Percentiles rank a stretch among this genome's conserved stretches.
Evolutionary conservation across 2,329 filamentous ascomycete genomes (phyloP).

Genomic region (Epichloe baconii): DNA sequence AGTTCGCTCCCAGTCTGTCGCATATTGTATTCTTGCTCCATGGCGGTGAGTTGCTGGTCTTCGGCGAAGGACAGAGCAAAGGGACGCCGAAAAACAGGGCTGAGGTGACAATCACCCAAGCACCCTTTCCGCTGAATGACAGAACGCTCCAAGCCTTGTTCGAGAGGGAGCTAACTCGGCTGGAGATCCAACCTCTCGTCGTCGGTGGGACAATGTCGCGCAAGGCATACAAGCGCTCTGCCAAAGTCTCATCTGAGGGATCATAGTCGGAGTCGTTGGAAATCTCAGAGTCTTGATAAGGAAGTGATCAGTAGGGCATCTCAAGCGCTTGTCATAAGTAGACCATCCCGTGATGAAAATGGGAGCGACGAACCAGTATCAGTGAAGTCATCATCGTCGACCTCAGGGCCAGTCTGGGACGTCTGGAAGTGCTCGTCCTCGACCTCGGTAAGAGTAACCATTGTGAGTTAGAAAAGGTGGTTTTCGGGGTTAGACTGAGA

Average conservation of each 20-base stretch:
- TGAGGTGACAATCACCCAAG: constrained; percentile 85
- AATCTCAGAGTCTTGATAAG: constrained; percentile 58
- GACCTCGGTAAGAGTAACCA: constrained; percentile 96
- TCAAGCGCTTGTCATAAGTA: neutral
- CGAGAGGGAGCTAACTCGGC: constrained; percentile 43
- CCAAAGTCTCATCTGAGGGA: constrained; percentile 41
- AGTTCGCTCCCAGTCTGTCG: constrained; percentile 77
- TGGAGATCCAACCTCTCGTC: constrained; percentile 54
- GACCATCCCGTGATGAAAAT: neutral
- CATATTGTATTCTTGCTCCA: constrained; percentile 97
- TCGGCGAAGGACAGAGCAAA: constrained; percentile 81
- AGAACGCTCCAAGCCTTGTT: constrained; percentile 39
- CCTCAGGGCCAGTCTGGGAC: constrained; percentile 54
- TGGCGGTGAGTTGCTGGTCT: constrained; percentile 92
- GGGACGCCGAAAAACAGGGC: constrained; percentile 84
- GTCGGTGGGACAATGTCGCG: constrained; percentile 66
- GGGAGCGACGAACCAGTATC: constrained; percentile 60
- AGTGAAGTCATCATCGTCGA: constrained; percentile 86
- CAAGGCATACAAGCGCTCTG: constrained; percentile 58
- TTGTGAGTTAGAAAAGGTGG: constrained; percentile 29
- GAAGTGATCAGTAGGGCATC: constrained; percentile 2
- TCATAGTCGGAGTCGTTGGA: constrained; percentile 67
- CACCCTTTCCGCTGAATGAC: constrained; percentile 66
- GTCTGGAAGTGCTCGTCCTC: constrained; percentile 88
- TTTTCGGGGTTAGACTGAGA: neutral